These are phyloP conservation scores for Lactarius sp. DNA, from an alignment of 768 basidiomycete genomes.

Conservation along the genomic window DNA sequence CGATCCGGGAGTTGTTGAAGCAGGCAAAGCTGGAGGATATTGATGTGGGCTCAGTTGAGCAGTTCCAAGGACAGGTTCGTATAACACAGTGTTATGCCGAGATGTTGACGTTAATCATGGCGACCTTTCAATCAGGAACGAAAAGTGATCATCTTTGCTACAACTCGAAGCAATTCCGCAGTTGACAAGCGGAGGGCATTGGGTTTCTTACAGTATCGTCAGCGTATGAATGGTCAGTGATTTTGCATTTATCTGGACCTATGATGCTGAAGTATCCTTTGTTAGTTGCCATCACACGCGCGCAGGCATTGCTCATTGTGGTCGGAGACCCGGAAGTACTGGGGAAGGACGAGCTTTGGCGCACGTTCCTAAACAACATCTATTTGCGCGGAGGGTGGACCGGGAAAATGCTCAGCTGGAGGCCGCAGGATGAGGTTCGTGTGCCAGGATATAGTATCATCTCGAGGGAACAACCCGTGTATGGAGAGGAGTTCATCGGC, in stretches of 20 bases:
- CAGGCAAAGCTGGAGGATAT: constrained; percentile 21
- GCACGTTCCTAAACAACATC: constrained; percentile 54
- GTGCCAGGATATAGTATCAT: constrained; percentile 7
- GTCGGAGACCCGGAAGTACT: constrained; percentile 57
- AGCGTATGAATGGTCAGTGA: constrained; percentile 38
- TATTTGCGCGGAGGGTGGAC: constrained; percentile 48
- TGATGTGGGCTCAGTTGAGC: constrained; percentile 38
- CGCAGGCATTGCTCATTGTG: constrained; percentile 57
- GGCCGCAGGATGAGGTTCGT: constrained; percentile 25
- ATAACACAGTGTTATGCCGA: neutral
- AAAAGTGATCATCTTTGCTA: constrained; percentile 36
- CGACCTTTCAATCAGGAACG: constrained; percentile 31
- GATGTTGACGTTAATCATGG: neutral
- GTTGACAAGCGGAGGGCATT: constrained; percentile 29
- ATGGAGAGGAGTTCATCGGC: constrained; percentile 13
- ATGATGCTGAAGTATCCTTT: neutral
- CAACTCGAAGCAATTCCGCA: constrained; percentile 33
- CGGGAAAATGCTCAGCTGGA: constrained; percentile 40
- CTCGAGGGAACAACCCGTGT: neutral
- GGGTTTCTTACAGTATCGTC: constrained; percentile 36
- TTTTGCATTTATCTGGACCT: neutral
- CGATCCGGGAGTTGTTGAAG: constrained; percentile 31
- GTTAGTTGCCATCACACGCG: constrained; percentile 61
- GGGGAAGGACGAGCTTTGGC: constrained; percentile 56
- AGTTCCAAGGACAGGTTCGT: constrained; percentile 40